A percentile compares a stretch with the other conserved stretches of the same genome.
Evolutionary conservation across 768 basidiomycete genomes (phyloP).

Genomic region (Rhizopogon vinicolor): DNA sequence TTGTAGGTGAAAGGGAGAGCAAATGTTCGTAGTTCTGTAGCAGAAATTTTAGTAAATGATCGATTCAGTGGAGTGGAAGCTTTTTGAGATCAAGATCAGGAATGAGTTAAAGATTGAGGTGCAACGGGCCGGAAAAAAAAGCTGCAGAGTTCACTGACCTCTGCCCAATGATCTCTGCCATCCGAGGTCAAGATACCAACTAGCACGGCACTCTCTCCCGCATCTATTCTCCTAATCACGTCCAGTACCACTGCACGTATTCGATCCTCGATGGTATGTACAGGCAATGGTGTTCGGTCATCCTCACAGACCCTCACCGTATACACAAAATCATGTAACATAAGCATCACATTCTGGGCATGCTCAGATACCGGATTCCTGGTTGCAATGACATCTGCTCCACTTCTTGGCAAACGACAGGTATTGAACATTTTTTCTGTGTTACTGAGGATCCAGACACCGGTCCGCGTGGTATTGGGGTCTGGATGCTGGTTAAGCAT

Average conservation of each 20-base stretch:
- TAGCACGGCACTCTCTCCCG: constrained; percentile 53
- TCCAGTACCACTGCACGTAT: constrained; percentile 50
- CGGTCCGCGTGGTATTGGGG: constrained; percentile 68
- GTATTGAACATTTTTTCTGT: constrained; percentile 68
- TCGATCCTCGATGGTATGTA: constrained; percentile 39
- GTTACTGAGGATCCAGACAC: constrained; percentile 65
- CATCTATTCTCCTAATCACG: constrained; percentile 43
- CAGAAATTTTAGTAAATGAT: neutral
- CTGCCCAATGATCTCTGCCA: constrained; percentile 76
- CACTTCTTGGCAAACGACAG: constrained; percentile 65
- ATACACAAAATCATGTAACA: constrained; percentile 79
- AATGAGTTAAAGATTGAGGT: too few species aligned
- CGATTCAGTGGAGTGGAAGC: neutral
- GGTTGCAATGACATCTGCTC: constrained; percentile 61
- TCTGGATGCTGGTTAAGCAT: constrained; percentile 63
- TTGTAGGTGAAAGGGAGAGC: constrained; percentile 59
- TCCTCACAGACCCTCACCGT: constrained; percentile 61
- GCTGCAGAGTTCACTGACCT: constrained; percentile 37
- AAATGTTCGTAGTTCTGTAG: constrained; percentile 69
- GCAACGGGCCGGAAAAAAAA: neutral
- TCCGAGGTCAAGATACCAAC: constrained; percentile 77
- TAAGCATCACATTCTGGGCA: constrained; percentile 43
- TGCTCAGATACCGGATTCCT: constrained; percentile 38
- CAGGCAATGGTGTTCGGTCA: constrained; percentile 27
- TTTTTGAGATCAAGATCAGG: too few species aligned